Evolutionary conservation across 225 moss, liverwort and hornwort genomes (phyloP).

Genomic region (Sphagnum contortum): DNA sequence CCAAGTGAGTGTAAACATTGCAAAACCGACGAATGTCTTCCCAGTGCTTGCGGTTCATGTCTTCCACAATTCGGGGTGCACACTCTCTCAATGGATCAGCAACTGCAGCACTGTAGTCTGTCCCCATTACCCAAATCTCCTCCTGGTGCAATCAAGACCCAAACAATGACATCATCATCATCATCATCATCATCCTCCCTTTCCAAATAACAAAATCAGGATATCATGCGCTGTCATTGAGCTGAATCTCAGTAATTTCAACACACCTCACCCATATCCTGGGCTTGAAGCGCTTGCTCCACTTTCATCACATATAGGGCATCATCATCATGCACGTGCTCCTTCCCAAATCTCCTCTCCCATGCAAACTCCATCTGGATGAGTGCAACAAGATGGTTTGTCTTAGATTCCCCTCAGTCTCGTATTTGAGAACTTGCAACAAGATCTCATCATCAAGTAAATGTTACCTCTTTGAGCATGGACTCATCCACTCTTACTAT

Average conservation of each 20-base stretch:
- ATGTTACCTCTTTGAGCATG: conserved; percentile 45
- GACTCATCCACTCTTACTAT: conserved; percentile 53
- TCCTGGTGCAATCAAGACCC: conserved; percentile 34
- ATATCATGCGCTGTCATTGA: background rate
- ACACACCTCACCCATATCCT: conserved; percentile 89
- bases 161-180: background rate
- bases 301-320: conserved; percentile 66
- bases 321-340: conserved; percentile 38
- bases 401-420: too few species aligned
- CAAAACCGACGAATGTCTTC: conserved; percentile 90
- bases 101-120: conserved; percentile 59
- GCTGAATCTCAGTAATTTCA: background rate
- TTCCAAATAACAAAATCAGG: too few species aligned
- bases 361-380: conserved; percentile 50
- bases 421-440: too few species aligned
- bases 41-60: conserved; percentile 98
- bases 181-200: too few species aligned
- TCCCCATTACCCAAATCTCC: conserved; percentile 78
- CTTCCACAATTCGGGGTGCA: conserved; percentile 77
- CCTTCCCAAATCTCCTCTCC: conserved; percentile 79
- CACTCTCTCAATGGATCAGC: conserved; percentile 88
- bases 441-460: background rate
- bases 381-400: background rate
- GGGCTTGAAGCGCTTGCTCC: conserved; percentile 81
- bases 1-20: conserved; percentile 53